These are phyloP conservation scores for Zygoascus sp. DNA, from an alignment of 1,139 yeast species.

Conservation along the genomic window DNA sequence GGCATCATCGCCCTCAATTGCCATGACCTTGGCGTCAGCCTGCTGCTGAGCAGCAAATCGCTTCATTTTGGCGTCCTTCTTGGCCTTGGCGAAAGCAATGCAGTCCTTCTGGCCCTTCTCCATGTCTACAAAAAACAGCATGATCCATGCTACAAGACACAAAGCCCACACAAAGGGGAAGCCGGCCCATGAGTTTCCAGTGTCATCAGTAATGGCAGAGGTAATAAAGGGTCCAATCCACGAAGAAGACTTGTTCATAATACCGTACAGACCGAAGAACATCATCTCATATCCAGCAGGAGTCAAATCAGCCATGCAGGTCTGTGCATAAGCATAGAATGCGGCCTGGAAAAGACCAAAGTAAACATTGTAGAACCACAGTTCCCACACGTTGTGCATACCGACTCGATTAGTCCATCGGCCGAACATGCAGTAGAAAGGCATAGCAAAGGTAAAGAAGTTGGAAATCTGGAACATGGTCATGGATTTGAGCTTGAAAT, in stretches of 20 bases:
- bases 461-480: slow-evolving; percentile 21
- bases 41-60: slow-evolving; percentile 6
- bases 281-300: slow-evolving; percentile 21
- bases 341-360: slow-evolving; percentile 21
- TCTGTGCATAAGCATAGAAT: slow-evolving; percentile 20
- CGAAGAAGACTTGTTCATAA: slow-evolving; percentile 20
- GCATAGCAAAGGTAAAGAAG: slow-evolving; percentile 19
- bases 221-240: slow-evolving; percentile 23
- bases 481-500: slow-evolving; percentile 18
- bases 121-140: slow-evolving; percentile 17
- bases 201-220: slow-evolving; percentile 19
- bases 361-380: slow-evolving; percentile 21
- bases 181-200: slow-evolving; percentile 20
- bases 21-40: slow-evolving; percentile 6
- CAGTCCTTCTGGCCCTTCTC: slow-evolving; percentile 16
- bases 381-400: slow-evolving; percentile 21
- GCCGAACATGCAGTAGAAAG: slow-evolving; percentile 23
- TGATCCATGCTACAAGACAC: slow-evolving; percentile 17
- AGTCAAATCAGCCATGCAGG: slow-evolving; percentile 22
- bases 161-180: slow-evolving; percentile 21
- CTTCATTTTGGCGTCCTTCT: slow-evolving; percentile 12
- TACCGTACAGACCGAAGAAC: slow-evolving; percentile 22
- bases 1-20: slow-evolving; percentile 6
- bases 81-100: slow-evolving; percentile 12
- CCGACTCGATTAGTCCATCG: slow-evolving; percentile 20